Conservation (phyloP, 2,329 filamentous ascomycete genomes). For the Colletotrichum caudatum region DNA sequence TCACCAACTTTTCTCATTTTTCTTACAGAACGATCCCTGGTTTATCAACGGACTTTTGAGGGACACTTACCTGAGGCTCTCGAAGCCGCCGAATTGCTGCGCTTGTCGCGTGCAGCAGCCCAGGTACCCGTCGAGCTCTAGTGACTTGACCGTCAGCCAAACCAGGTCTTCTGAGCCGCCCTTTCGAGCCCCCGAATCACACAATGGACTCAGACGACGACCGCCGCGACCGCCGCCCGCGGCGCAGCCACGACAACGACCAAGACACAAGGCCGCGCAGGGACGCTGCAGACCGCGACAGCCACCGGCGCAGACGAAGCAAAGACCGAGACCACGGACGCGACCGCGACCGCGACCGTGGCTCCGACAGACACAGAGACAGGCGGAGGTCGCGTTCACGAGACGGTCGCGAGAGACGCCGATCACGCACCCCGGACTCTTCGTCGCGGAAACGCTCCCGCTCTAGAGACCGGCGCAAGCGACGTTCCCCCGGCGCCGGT, state of each 20-base stretch:
- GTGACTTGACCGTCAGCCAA: neutral
- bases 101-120: neutral
- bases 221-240: constrained; percentile 26
- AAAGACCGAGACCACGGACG: constrained; percentile 16
- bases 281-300: constrained; percentile 15
- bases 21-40: neutral
- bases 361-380: constrained; percentile 29
- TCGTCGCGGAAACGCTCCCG: constrained; percentile 28
- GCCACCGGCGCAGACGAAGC: constrained; percentile 35
- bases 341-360: constrained; percentile 21
- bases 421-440: constrained; percentile 36
- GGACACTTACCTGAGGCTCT: neutral
- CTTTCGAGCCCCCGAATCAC: too few species aligned
- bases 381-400: constrained; percentile 26
- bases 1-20: neutral
- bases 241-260: constrained; percentile 20
- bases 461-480: constrained; percentile 45
- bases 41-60: too few species aligned
- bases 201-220: constrained; percentile 39
- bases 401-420: constrained; percentile 31
- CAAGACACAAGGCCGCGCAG: constrained; percentile 15
- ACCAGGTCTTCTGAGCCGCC: too few species aligned
- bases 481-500: constrained; percentile 45
- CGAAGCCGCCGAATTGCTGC: neutral
- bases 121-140: neutral